Base-by-base conservation (phyloP, 768 basidiomycete species). In the Crepidotus variabilis region DNA sequence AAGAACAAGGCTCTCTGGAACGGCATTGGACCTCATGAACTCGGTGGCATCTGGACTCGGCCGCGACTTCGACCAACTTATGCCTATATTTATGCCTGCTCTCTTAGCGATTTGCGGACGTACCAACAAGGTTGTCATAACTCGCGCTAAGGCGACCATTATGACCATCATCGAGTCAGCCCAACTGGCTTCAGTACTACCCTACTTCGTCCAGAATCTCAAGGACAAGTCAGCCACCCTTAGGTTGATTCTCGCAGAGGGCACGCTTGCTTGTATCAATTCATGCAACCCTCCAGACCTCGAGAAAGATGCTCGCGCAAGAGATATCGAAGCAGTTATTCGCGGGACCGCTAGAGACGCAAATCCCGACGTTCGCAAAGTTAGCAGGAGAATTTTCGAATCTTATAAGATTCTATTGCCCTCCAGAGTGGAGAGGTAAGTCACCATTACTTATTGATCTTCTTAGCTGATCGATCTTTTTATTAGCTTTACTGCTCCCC, bases 261-360 rank as follows among this genome's bases (percentile, higher is more conserved):
- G 82, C 28, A 75, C 85, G 0, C 65, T 92, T 50, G 75, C 78
- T 14, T 87, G 85, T 59, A 72, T 93, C 52, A 88, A 88, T 57
- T 85, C 80, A 61, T 86, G 85, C 67, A 90, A 89, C 69, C 90
- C 90, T 8, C 88, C 88, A 0, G 88, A 92, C 61, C 67, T 92
- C 28, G 88, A 89, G 68, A 87, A 81, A 67, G 88, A 90, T 48
- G 57, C 72, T 0, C 74, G 87, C 14, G 85, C 83, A 0, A 75
- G 75, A 47, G 83, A 88, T 39, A 75, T 94, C 23, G 92, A 94
- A 67, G 74, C 69, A 10, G 78, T 90, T 48, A 89, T 94, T 61
- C 84, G 78, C 56, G 63, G 70, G 8, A 81, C 87, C 1, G 87
- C 84, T 13, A 79, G 81, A 24, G 92, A 94, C 69, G 81, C 89